These are phyloP conservation scores for Coniochaeta hoffmannii DNA, from an alignment of 2,329 filamentous ascomycete species.

Conservation along the genomic window DNA sequence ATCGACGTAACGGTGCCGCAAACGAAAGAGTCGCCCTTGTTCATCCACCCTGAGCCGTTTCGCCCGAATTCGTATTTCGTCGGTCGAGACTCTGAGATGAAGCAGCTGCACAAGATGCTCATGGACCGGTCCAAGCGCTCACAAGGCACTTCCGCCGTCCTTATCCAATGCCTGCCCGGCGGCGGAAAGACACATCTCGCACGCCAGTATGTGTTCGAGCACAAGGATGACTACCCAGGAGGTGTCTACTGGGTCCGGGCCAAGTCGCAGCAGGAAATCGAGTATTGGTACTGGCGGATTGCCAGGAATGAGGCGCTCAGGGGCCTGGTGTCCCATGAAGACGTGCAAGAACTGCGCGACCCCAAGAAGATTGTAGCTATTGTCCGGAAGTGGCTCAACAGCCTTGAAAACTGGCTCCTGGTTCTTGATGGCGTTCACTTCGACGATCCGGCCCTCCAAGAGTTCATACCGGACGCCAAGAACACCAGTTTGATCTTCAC, in stretches of 20 bases:
- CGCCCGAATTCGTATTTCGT: conserved; percentile 57
- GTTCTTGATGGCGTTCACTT: conserved; percentile 62
- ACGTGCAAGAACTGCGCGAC: conserved; percentile 29
- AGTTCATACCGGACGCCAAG: conserved; percentile 57
- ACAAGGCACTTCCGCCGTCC: conserved; percentile 53
- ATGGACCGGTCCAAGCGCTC: conserved; percentile 47
- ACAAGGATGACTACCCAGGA: conserved; percentile 52
- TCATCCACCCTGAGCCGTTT: conserved; percentile 47
- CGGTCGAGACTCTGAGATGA: conserved; percentile 51
- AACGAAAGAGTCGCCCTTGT: conserved; percentile 18
- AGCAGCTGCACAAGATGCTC: conserved; percentile 50
- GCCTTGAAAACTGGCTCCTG: conserved; percentile 56
- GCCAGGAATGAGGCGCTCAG: conserved; percentile 47
- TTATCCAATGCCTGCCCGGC: conserved; percentile 58
- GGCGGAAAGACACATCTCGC: conserved; percentile 64
- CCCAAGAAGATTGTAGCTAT: conserved; percentile 42
- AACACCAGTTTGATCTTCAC: conserved; percentile 62
- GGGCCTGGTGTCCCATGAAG: conserved; percentile 30
- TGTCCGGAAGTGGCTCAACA: conserved; percentile 56
- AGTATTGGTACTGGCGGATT: conserved; percentile 59
- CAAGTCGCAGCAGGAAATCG: conserved; percentile 49
- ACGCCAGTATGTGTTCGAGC: conserved; percentile 57
- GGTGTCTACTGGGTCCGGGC: conserved; percentile 65
- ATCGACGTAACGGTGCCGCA: not conserved
- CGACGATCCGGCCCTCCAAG: conserved; percentile 45